Percentiles rank a stretch among this genome's conserved stretches.
Conservation (phyloP, 306 rosid genomes). For the Sechiopsis laciniata region DNA sequence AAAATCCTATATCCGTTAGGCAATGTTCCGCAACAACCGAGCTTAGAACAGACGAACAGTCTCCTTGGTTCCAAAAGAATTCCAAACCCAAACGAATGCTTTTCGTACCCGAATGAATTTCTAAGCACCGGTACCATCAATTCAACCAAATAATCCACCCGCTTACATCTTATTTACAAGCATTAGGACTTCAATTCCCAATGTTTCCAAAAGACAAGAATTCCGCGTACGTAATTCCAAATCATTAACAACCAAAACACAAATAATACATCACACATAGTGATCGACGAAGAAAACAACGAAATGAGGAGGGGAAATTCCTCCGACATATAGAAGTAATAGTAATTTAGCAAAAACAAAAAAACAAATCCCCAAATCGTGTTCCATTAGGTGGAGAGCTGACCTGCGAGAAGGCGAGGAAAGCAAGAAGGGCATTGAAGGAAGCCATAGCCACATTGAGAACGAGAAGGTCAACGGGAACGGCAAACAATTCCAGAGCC, state of each 20-base stretch:
- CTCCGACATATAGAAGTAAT: background rate
- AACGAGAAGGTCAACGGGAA: conserved; percentile 40
- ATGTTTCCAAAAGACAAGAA: background rate
- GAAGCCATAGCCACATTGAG: conserved; percentile 42
- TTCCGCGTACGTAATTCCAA: background rate
- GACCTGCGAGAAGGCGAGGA: conserved; percentile 58
- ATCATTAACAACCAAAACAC: background rate
- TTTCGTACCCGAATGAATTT: background rate
- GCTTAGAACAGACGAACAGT: background rate
- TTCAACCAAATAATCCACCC: too few species aligned
- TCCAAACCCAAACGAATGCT: background rate
- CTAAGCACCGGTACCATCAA: background rate
- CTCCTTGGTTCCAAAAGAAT: background rate
- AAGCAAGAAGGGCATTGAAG: conserved; percentile 44
- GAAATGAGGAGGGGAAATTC: background rate
- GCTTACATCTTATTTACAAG: background rate
- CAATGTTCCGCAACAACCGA: conserved; percentile 14
- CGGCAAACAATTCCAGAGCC: conserved; percentile 8
- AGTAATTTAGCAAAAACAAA: background rate
- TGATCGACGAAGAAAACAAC: background rate
- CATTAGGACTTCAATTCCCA: background rate
- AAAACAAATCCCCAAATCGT: background rate
- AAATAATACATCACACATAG: background rate
- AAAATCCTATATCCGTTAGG: background rate
- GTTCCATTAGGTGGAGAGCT: background rate